Evolutionary conservation across 768 basidiomycete species (phyloP), one percentile per base, ranked within the genome.

Genomic region (Terana coerulea): DNA sequence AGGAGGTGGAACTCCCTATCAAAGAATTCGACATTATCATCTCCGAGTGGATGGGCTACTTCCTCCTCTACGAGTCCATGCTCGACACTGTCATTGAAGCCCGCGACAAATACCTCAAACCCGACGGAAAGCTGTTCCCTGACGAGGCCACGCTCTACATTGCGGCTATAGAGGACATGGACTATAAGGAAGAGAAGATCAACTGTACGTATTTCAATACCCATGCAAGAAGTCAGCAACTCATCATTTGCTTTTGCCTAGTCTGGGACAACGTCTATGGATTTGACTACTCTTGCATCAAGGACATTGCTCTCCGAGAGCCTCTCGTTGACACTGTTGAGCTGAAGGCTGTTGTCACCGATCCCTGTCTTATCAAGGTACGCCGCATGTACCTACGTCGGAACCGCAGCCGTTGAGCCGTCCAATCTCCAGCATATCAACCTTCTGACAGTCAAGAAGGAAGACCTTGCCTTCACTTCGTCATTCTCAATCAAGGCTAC

Each of bases 1-100:
- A 99, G 68, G 95, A 99, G 40, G 74, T 84, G 44, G 83, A 84
- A 53, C 79, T 98, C 36, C 95, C 95, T 12, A 82, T 95, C 64
- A 73, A 89, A 56, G 75, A 95, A 68, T 98, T 93, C 66, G 97
- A 99, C 68, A 98, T 99, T 72, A 97, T 99, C 73, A 91, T 99
- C 66, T 97, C 94, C 55, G 97, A 99, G 69, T 99, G 95, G 97
- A 99, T 99, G 97, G 97, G 97, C 36, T 99, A 99, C 73, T 98
- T 98, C 80, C 76, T 98, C 44, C 82, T 99, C 29, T 98, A 98
- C 75, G 97, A 98, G 69, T 95, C 93, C 64, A 98, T 99, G 97
- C 84, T 98, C 59, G 95, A 99, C 73, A 98, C 95, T 22, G 97
- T 99, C 49, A 83, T 99, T 36, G 78, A 95, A 41, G 97, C 97